Conservation (phyloP, 228 moss, liverwort and hornwort species). For the Sphagnum magellanicum region DNA sequence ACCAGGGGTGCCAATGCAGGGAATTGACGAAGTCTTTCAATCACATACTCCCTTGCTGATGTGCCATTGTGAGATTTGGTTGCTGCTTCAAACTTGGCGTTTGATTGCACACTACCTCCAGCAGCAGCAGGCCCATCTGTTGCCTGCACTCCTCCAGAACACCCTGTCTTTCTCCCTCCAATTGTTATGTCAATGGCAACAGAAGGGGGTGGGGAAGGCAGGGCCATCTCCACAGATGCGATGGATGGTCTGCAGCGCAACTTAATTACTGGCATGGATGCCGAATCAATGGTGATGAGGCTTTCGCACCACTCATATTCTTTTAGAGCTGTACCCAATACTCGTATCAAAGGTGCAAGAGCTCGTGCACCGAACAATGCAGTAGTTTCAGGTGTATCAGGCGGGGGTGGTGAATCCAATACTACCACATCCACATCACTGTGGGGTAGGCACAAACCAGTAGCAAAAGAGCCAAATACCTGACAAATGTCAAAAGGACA, state of each 20-base stretch:
- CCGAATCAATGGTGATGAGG: conserved; percentile 75
- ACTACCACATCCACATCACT: conserved; percentile 99
- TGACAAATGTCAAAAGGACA: conserved; percentile 11
- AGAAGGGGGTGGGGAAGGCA: conserved; percentile 20
- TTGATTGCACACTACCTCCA: conserved; percentile 28
- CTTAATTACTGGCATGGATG: conserved; percentile 96
- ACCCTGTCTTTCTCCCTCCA: conserved; percentile 66
- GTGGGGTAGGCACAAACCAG: conserved; percentile 81
- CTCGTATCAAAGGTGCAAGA: conserved; percentile 65
- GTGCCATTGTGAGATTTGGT: conserved; percentile 86
- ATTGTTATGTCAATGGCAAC: conserved; percentile 96
- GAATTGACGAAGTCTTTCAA: conserved; percentile 73
- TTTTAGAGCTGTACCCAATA: conserved; percentile 59
- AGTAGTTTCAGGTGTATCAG: conserved; percentile 40
- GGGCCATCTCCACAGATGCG: conserved; percentile 2
- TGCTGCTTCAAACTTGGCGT: conserved; percentile 62
- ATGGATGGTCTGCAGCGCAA: conserved; percentile 71
- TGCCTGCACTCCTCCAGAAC: conserved; percentile 34
- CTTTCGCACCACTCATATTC: conserved; percentile 70
- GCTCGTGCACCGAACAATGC: conserved; percentile 54
- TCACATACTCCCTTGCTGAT: conserved; percentile 87
- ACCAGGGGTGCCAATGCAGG: conserved; percentile 94
- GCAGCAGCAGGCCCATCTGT: conserved; percentile 17
- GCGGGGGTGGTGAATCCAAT: conserved; percentile 79
- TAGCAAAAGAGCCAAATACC: conserved; percentile 98